Evolutionary conservation across 768 basidiomycete species (phyloP), one percentile per base, ranked within the genome.

Genomic region (Phanerodontia chrysosporium): DNA sequence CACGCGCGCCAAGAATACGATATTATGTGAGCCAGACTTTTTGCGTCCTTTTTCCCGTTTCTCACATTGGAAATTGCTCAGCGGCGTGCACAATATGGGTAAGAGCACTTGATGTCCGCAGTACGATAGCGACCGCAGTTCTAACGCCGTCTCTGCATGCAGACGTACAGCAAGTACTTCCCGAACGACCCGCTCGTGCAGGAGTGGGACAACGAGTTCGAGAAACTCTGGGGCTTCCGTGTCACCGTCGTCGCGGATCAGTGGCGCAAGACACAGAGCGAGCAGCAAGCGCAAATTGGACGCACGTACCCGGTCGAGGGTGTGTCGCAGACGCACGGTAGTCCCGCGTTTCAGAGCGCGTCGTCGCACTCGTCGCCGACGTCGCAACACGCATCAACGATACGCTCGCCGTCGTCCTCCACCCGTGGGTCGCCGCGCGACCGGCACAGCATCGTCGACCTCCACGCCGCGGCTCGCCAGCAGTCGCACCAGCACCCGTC

Each of bases 81-180:
- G 87, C 89, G 77, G 84, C 80, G 57, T 63, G 77, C 51, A 73
- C 82, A 35, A 75, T 89, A 51, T 86, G 83, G 83, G 87, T 89
- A 73, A 69, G 80, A 32, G 66, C 69, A 13, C 18, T 36, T 74
- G 77, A 28, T 28, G 0, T 12, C 49, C 57, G 27, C 48, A n/a
- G 21, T n/a, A 24, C 51, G 32, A 13, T 29, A 35, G 16, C 29
- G 51, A 35, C 51, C 51, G 51, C 51, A 13, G 21, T 30, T 7
- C 36, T 35, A 9, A 27, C 52, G 52, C 52, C 22, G 24, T 21
- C 22, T 4, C 18, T 42, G 39, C 39, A 18, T 18, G n/a, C 58
- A 89, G 88, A 77, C 85, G 16, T 78, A 87, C 59, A 80, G 85
- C 72, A 86, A 84, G 67, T 87, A 88, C 66, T 80, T 78, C 58